phyloP scores from a whole-genome alignment of 306 rosid genomes.

The Cucurbita moschata region DNA sequence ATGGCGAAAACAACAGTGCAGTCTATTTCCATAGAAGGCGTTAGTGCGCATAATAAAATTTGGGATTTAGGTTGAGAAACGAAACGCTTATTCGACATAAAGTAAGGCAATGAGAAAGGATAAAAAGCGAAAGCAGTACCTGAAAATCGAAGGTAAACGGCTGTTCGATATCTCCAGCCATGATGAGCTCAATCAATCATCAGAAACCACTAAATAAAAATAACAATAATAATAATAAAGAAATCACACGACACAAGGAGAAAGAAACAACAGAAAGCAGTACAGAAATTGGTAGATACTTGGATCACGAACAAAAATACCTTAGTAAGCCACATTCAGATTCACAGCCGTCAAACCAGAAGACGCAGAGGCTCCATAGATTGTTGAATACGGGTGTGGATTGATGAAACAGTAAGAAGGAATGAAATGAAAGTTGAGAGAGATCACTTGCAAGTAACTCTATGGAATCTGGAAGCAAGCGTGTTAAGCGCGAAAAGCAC shows the following conservation, averaged over 20 bases:
- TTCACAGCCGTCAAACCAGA: not conserved
- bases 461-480: constrained; percentile 20
- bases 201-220: constrained; percentile 9
- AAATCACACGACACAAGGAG: not conserved
- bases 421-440: constrained; percentile 1
- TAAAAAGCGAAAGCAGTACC: constrained; percentile 18
- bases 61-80: not conserved
- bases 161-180: constrained; percentile 59
- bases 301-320: not conserved
- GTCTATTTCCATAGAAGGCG: not conserved
- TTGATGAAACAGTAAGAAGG: constrained; percentile 9
- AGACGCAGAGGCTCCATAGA: not conserved
- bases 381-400: not conserved
- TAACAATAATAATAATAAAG: not conserved
- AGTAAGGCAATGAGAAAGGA: not conserved
- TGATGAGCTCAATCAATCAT: constrained; percentile 10
- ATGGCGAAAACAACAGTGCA: not conserved
- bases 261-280: not conserved
- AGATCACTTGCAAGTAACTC: not conserved
- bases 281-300: not conserved
- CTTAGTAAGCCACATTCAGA: not conserved
- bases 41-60: not conserved
- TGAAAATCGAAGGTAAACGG: constrained; percentile 35
- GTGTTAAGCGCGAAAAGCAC: constrained; percentile 18
- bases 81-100: not conserved